Conservation (phyloP, 163 green algal species). For the Scenedesmus sp. region DNA sequence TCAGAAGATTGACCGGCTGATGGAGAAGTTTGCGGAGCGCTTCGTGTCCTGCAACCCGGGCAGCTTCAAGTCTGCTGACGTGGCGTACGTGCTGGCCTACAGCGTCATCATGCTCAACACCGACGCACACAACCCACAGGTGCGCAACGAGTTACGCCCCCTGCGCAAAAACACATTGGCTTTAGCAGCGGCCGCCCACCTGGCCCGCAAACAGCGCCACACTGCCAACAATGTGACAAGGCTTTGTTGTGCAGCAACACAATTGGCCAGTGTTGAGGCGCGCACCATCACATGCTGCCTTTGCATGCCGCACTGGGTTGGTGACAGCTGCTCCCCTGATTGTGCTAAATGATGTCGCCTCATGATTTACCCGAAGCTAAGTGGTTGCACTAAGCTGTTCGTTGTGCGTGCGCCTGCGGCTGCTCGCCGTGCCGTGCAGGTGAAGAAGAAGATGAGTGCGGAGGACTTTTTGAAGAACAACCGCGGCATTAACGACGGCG, state of each 20-base stretch:
- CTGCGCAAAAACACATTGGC: too few relatives aligned
- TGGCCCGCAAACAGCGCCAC: too few relatives aligned
- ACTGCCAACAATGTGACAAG: too few relatives aligned
- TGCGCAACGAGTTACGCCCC: slow-evolving; percentile 39
- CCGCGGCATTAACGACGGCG: slow-evolving; percentile 96
- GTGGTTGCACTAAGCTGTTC: too few relatives aligned
- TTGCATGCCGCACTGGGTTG: too few relatives aligned
- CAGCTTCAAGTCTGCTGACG: slow-evolving; percentile 94
- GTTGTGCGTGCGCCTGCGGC: background rate
- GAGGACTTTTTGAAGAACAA: slow-evolving; percentile 96
- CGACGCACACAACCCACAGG: slow-evolving; percentile 97
- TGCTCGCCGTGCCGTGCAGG: slow-evolving; percentile 38
- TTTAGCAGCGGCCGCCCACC: too few relatives aligned
- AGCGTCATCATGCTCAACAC: slow-evolving; percentile 99
- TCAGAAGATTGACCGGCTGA: slow-evolving; percentile 99
- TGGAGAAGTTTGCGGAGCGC: slow-evolving; percentile 99
- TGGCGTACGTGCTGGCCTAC: slow-evolving; percentile 99
- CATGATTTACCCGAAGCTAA: too few relatives aligned
- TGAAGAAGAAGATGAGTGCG: slow-evolving; percentile 63
- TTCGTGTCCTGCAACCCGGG: slow-evolving; percentile 92
- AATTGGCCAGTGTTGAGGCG: too few relatives aligned
- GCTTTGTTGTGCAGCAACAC: too few relatives aligned
- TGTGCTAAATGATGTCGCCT: too few relatives aligned
- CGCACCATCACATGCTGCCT: too few relatives aligned
- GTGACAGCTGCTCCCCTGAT: too few relatives aligned